Percentiles rank a stretch among this genome's conserved stretches.
phyloP scores from a whole-genome alignment of 495 filamentous ascomycete genomes.

The Lophiotrema nucula region DNA sequence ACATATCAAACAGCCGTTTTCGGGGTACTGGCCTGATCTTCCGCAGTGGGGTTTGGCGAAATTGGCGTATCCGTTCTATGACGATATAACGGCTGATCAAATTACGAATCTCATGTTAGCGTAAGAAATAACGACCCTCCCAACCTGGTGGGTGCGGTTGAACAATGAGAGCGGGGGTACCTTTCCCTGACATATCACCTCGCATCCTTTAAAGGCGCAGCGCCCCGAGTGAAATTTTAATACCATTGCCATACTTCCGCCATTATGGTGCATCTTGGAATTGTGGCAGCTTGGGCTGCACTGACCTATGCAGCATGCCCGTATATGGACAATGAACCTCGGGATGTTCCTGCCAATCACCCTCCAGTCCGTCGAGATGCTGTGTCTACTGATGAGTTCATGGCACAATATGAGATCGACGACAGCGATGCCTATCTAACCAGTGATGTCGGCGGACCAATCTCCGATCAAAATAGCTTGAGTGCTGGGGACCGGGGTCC shows the following conservation, averaged over 20 bases:
- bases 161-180: too few relatives aligned
- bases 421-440: slow-evolving; percentile 65
- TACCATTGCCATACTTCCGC: too few relatives aligned
- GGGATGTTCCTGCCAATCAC: slow-evolving; percentile 18
- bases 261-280: slow-evolving; percentile 1
- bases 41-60: background rate
- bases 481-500: slow-evolving; percentile 71
- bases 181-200: too few relatives aligned
- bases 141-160: too few relatives aligned
- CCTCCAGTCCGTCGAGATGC: slow-evolving; percentile 20
- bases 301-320: slow-evolving; percentile 30
- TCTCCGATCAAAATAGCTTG: slow-evolving; percentile 67
- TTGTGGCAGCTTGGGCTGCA: too few relatives aligned
- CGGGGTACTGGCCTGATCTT: slow-evolving; percentile 4
- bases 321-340: slow-evolving; percentile 28
- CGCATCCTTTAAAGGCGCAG: too few relatives aligned
- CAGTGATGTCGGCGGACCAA: slow-evolving; percentile 71
- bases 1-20: background rate
- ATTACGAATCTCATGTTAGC: too few relatives aligned
- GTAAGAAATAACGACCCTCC: too few relatives aligned
- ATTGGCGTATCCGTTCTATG: background rate
- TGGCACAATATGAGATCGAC: slow-evolving; percentile 60
- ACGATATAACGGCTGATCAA: too few relatives aligned
- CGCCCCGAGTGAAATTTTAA: too few relatives aligned
- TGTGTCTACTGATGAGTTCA: slow-evolving; percentile 27